phyloP scores from a whole-genome alignment of 345 rosid species.

The Pistacia integerrima region DNA sequence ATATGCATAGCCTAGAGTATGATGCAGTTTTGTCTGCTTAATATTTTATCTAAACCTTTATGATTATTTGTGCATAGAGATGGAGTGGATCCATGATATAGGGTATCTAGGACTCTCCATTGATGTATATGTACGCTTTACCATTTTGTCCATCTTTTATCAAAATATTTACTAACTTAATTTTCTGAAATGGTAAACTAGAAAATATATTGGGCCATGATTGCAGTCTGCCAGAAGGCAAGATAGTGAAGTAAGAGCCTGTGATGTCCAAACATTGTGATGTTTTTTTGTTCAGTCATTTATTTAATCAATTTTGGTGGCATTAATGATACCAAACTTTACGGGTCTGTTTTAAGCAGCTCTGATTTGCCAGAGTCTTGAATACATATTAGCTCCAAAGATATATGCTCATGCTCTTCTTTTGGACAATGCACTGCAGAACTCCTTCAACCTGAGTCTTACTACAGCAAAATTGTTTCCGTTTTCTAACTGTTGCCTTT shows the following conservation, averaged over 20 bases:
- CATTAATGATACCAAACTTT: not conserved
- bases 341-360: not conserved
- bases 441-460: not conserved
- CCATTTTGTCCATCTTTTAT: not conserved
- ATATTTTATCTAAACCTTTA: not conserved
- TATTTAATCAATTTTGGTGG: not conserved
- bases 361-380: not conserved
- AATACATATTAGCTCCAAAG: not conserved
- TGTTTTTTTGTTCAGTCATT: not conserved
- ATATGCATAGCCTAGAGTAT: not conserved
- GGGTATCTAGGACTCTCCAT: not conserved
- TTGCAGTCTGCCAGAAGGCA: not conserved
- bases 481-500: conserved; percentile 16
- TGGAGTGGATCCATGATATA: not conserved
- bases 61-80: not conserved
- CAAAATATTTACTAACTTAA: no score
- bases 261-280: not conserved
- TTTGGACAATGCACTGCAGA: not conserved
- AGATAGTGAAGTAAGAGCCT: not conserved
- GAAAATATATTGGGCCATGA: not conserved
- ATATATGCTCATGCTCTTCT: not conserved
- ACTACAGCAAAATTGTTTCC: not conserved
- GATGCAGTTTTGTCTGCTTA: not conserved
- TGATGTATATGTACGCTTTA: not conserved
- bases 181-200: not conserved